Evolutionary conservation across 441 rosid genomes (phyloP).

Genomic region (Adansonia gregorii): DNA sequence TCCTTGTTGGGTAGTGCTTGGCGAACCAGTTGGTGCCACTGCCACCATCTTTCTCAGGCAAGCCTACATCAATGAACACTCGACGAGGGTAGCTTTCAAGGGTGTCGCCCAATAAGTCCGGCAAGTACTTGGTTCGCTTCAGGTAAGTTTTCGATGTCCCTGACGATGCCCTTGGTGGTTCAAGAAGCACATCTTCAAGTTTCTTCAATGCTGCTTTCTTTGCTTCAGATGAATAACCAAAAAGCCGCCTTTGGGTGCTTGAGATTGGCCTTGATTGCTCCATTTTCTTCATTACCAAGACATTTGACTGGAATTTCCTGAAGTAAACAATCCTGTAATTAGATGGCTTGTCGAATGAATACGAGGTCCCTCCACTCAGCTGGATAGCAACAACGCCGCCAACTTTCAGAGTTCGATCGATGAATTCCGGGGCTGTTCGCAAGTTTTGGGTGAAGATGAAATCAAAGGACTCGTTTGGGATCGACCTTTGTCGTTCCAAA

Average conservation of each 20-base stretch:
- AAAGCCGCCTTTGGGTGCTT: conserved; percentile 42
- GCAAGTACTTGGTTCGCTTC: conserved; percentile 59
- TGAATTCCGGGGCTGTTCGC: conserved; percentile 41
- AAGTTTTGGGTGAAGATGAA: conserved; percentile 45
- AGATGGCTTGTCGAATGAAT: conserved; percentile 41
- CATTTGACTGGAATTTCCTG: conserved; percentile 39
- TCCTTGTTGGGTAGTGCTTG: conserved; percentile 70
- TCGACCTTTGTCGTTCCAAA: conserved; percentile 41
- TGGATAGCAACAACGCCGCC: conserved; percentile 57
- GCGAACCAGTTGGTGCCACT: conserved; percentile 66
- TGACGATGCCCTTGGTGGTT: conserved; percentile 74
- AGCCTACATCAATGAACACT: conserved; percentile 68
- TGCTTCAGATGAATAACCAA: conserved; percentile 40
- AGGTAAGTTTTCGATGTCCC: conserved; percentile 61
- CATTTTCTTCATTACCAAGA: conserved; percentile 57
- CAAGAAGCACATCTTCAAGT: conserved; percentile 75
- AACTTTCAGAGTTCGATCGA: conserved; percentile 57
- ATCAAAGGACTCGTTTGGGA: conserved; percentile 46
- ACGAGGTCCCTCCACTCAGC: conserved; percentile 38
- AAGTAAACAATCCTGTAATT: conserved; percentile 58
- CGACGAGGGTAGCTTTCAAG: conserved; percentile 65
- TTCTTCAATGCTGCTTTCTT: conserved; percentile 57
- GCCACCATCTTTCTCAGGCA: conserved; percentile 45
- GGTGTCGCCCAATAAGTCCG: conserved; percentile 64
- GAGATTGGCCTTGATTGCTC: conserved; percentile 19